These are phyloP conservation scores for Botrytis tulipae DNA, from an alignment of 2,329 filamentous ascomycete species.

Conservation along the genomic window DNA sequence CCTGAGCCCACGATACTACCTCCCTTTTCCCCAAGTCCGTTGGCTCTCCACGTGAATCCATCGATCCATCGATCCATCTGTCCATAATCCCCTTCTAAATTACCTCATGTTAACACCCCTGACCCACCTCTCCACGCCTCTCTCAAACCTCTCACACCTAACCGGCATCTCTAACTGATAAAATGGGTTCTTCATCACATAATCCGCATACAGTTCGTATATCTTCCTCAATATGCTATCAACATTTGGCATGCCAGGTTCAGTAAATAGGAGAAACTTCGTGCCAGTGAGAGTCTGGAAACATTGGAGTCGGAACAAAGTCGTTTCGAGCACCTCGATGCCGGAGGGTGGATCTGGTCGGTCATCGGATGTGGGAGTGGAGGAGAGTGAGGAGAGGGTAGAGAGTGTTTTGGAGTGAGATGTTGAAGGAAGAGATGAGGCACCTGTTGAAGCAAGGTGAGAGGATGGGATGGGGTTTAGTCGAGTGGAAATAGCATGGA, in stretches of 20 bases:
- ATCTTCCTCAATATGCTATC: constrained; percentile 80
- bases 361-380: constrained; percentile 48
- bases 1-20: neutral
- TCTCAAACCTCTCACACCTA: constrained; percentile 90
- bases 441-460: neutral
- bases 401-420: constrained; percentile 67
- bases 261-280: constrained; percentile 95
- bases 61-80: neutral
- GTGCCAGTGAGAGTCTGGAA: constrained; percentile 92
- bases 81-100: neutral
- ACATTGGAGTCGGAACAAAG: constrained; percentile 93
- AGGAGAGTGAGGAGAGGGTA: constrained; percentile 50
- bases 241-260: constrained; percentile 69
- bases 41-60: neutral
- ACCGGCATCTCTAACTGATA: constrained; percentile 98
- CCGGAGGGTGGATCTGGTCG: constrained; percentile 69
- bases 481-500: constrained; percentile 57
- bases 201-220: constrained; percentile 94
- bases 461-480: constrained; percentile 18
- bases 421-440: constrained; percentile 41
- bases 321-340: constrained; percentile 88
- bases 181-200: constrained; percentile 99
- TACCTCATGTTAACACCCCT: constrained; percentile 60
- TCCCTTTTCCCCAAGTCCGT: neutral
- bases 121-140: constrained; percentile 78